These are phyloP conservation scores for Pyrus communis DNA, from an alignment of 306 rosid species.

Conservation along the genomic window DNA sequence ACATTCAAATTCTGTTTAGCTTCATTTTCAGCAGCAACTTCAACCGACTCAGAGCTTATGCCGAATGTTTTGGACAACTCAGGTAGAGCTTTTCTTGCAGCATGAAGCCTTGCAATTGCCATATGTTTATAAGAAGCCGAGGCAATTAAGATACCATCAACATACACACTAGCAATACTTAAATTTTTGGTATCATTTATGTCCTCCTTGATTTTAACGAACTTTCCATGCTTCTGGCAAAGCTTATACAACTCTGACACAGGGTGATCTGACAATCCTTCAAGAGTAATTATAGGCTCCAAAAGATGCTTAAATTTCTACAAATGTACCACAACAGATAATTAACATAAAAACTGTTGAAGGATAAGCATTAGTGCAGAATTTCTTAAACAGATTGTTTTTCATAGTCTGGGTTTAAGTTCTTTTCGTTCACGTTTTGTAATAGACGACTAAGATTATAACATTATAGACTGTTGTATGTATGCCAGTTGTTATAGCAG, in stretches of 20 bases:
- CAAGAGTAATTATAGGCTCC: constrained; percentile 60
- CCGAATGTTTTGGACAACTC: constrained; percentile 15
- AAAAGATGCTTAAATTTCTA: constrained; percentile 51
- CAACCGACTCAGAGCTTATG: not conserved
- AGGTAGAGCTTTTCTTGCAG: constrained; percentile 48
- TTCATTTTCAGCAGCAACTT: not conserved
- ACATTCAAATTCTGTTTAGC: constrained; percentile 47
- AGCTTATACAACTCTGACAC: constrained; percentile 43
- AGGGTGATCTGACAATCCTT: constrained; percentile 41
- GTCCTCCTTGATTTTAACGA: too few species aligned
- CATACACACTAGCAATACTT: constrained; percentile 30
- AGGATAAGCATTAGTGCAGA: too few species aligned
- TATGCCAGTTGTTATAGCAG: too few species aligned
- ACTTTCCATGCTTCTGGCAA: constrained; percentile 66
- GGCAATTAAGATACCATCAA: constrained; percentile 37
- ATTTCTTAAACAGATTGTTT: too few species aligned
- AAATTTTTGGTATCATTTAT: not conserved
- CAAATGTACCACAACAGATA: not conserved
- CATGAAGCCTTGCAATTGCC: constrained; percentile 46
- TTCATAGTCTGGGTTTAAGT: too few species aligned
- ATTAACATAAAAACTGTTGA: not conserved
- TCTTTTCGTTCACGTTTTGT: too few species aligned
- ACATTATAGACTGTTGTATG: too few species aligned
- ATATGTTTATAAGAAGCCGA: constrained; percentile 43
- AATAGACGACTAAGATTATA: too few species aligned